A percentile compares a stretch with the other conserved stretches of the same genome.
phyloP scores from a whole-genome alignment of 495 filamentous ascomycete genomes.

The Durotheca rogersii region DNA sequence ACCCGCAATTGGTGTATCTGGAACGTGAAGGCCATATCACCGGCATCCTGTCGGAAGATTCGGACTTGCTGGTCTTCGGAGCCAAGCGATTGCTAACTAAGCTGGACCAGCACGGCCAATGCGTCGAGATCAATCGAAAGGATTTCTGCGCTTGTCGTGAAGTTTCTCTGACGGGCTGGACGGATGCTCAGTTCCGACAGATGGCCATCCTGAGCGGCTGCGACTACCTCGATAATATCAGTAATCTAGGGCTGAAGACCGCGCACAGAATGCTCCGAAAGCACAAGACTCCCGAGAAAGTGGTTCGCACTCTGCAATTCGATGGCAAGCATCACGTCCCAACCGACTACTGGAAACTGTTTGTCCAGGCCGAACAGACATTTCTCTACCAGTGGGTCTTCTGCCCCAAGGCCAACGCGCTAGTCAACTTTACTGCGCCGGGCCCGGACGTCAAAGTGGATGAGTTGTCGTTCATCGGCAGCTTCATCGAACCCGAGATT shows the following conservation, averaged over 20 bases:
- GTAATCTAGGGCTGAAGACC: conserved; percentile 86
- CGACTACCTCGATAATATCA: conserved; percentile 85
- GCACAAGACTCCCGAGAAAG: conserved; percentile 78
- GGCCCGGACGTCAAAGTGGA: conserved; percentile 59
- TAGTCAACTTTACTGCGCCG: conserved; percentile 71
- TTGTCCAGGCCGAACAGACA: conserved; percentile 82
- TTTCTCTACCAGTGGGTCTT: conserved; percentile 95
- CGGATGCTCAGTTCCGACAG: conserved; percentile 81
- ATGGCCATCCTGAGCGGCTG: conserved; percentile 99
- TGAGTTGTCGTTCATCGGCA: conserved; percentile 77
- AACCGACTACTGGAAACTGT: conserved; percentile 70
- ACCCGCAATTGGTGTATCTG: conserved; percentile 92
- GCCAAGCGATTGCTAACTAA: conserved; percentile 89
- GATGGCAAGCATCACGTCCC: conserved; percentile 83
- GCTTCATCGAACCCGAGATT: conserved; percentile 63
- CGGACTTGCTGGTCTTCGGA: conserved; percentile 93
- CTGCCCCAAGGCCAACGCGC: conserved; percentile 66
- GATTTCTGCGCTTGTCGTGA: conserved; percentile 88
- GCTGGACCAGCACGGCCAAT: conserved; percentile 89
- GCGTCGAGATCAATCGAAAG: conserved; percentile 81
- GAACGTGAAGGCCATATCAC: conserved; percentile 79
- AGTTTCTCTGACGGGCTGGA: conserved; percentile 87
- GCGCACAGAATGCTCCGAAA: conserved; percentile 88
- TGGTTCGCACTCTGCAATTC: conserved; percentile 80
- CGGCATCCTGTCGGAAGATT: conserved; percentile 94